Evolutionary conservation across 495 filamentous ascomycete species (phyloP), one percentile per base, ranked within the genome.

Genomic region (Elaphomyces granulatus): DNA sequence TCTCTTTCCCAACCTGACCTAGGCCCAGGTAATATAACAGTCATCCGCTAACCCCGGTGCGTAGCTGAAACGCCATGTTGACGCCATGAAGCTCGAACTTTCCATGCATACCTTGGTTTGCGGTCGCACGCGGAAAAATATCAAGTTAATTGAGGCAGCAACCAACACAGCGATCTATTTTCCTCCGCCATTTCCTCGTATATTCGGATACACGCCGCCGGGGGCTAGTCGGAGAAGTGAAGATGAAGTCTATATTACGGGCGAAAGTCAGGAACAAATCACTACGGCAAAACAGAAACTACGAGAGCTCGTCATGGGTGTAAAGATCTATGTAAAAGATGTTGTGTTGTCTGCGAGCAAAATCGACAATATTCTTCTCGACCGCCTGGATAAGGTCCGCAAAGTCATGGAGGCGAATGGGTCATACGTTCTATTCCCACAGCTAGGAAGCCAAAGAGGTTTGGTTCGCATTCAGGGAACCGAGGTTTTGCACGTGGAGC

Each of bases 351-450:
- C 86, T 9, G 68, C 81, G 12, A 76, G 80, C 53, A 98, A 98
- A 61, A 81, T 95, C 36, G 90, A 98, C 57, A 87, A 81, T 54
- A 86, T 98, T 44, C 53, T 96, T 36, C 78, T 96, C 14, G 79
- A 81, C 39, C 81, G 92, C 9, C 69, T 96, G 52, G 88, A 96
- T 57, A 95, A 96, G 54, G 83, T 95, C 20, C 80, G 86, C 43
- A 94, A 94, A 71, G 94, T 98, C 35, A 93, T 94, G 68, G 90
- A 96, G 55, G 78, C 79, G 38, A 96, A 96, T 52, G 88, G 87
- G 7, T 87, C 88, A 4, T 93, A 87, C 59, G 81, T 98, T 45
- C 73, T 92, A 41, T 82, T 96, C 40, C 87, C 88, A 3, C 71
- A 77, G 15, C 70, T 96, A 26, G 90, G 83, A 15, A 81, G 82